These are phyloP conservation scores for Starmerella roubikii DNA, from an alignment of 805 yeast species.

Conservation along the genomic window DNA sequence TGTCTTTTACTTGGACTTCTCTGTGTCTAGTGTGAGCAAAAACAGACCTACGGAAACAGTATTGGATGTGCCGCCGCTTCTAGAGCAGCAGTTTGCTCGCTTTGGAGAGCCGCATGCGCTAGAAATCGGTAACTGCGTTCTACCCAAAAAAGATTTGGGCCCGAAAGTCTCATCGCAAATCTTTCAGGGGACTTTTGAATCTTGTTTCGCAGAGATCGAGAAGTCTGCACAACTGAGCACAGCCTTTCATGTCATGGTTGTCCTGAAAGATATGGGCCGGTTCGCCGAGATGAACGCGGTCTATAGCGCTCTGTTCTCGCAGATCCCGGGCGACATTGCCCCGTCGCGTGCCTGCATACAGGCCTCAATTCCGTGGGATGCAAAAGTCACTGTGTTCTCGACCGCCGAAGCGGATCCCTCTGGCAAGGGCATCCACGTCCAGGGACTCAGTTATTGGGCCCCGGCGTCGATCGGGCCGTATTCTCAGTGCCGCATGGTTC, in stretches of 20 bases:
- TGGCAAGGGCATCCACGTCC: conserved; percentile 62
- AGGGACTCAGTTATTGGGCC: conserved; percentile 94
- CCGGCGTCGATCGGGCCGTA: conserved; percentile 98
- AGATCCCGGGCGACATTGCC: conserved; percentile 35
- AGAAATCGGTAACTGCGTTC: too few species aligned
- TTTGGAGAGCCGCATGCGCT: too few species aligned
- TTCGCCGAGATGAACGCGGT: conserved; percentile 49
- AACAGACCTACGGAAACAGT: conserved; percentile 23
- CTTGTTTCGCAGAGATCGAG: conserved; percentile 5
- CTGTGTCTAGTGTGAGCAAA: conserved; percentile 30
- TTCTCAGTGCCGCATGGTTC: conserved; percentile 60
- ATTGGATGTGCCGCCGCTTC: conserved; percentile 18
- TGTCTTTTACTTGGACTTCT: conserved; percentile 51
- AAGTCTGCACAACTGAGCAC: background rate
- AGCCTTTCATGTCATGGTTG: conserved; percentile 14
- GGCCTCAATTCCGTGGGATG: conserved; percentile 33
- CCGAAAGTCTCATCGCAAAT: too few species aligned
- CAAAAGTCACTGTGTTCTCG: conserved; percentile 52
- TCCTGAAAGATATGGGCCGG: conserved; percentile 48
- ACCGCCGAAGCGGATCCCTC: conserved; percentile 8
- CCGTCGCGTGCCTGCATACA: conserved; percentile 84
- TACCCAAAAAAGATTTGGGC: too few species aligned
- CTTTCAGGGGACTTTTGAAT: conserved; percentile 5
- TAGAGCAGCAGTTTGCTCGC: conserved; percentile 25
- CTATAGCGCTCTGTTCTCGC: conserved; percentile 43